Base-by-base conservation (phyloP, 2,329 filamentous ascomycete genomes). In the Aspergillus proliferans region DNA sequence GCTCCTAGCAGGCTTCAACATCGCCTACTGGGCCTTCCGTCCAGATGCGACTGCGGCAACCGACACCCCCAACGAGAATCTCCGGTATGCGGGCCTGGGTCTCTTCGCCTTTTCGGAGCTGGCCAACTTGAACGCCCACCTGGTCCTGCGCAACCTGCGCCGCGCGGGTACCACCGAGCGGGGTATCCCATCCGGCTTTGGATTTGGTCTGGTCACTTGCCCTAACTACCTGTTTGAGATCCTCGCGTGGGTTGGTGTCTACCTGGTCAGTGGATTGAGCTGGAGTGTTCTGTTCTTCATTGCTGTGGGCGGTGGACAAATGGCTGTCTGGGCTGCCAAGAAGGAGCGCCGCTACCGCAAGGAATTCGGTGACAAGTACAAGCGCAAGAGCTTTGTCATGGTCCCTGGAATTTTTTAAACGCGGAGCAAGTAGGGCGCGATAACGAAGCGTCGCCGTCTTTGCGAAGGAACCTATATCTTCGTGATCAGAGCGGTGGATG, bases 141-240 rank as follows among this genome's bases (percentile, higher is more conserved):
- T 86, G 58, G 86, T 88, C 47, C 80, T 98, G 21, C 83, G 86
- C 24, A 79, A 81, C 52, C 80, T 98, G 54, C 85, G 93, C 45
- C 85, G 83, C 49, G 77, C 82, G 0, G 91, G 91, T 48, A 87
- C 86, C 56, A 92, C 87, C 1, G 89, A 94, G 67, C 82, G 92
- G 51, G 90, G 89, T 59, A 94, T 98, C 55, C 93, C 93, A 1
- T 76, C 76, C 49, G 93, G 93, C 22, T 82, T 92, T 50, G 88
- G 91, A 26, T 97, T 96, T 71, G 77, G 76, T 55, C 72, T 88
- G 33, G 92, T 98, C 46, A 98, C 93, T 10, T 95, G 91, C 74
- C 93, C 93, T 39, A 98, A 98, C 75, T 98, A 98, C 76, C 82
- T 95, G 76, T 97, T 94, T 60, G 93, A 98, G 67, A 78, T 87